phyloP scores from a whole-genome alignment of 2,329 filamentous ascomycete genomes.

The Trichoderma polysporum region DNA sequence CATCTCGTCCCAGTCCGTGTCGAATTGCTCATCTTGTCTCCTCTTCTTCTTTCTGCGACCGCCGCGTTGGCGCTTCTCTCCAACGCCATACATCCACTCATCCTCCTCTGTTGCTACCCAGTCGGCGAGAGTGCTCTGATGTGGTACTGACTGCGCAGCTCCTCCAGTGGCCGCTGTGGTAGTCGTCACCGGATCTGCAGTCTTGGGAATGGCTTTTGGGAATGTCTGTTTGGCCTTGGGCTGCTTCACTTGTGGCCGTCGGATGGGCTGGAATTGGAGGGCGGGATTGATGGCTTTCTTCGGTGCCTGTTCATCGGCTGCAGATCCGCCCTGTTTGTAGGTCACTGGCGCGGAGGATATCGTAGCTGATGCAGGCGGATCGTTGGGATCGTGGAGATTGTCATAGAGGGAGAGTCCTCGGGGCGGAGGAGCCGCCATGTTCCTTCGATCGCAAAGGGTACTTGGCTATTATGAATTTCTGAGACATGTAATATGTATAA shows the following conservation, averaged over 20 bases:
- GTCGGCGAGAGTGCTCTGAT: constrained; percentile 73
- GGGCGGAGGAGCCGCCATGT: constrained; percentile 39
- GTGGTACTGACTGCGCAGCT: constrained; percentile 40
- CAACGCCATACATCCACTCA: constrained; percentile 67
- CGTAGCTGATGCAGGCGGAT: constrained; percentile 53
- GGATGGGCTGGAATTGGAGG: constrained; percentile 83
- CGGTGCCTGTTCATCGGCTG: constrained; percentile 44
- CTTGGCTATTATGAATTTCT: background rate
- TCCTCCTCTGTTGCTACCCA: constrained; percentile 79
- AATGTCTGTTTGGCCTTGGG: constrained; percentile 61
- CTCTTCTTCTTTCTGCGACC: constrained; percentile 77
- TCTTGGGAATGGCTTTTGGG: constrained; percentile 42
- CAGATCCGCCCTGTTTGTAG: constrained; percentile 59
- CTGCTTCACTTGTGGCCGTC: constrained; percentile 65
- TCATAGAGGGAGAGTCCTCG: constrained; percentile 75
- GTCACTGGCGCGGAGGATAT: constrained; percentile 75
- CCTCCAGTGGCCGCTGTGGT: constrained; percentile 33
- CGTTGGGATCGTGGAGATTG: constrained; percentile 68
- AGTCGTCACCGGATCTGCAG: constrained; percentile 38
- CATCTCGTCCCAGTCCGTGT: constrained; percentile 86
- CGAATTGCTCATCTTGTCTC: constrained; percentile 55
- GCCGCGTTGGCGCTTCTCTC: constrained; percentile 70
- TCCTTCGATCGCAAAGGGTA: background rate
- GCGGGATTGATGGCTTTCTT: constrained; percentile 64
- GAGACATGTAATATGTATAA: background rate